Evolutionary conservation across 257 asterid genomes (phyloP).

Genomic region (Solanum acaule): DNA sequence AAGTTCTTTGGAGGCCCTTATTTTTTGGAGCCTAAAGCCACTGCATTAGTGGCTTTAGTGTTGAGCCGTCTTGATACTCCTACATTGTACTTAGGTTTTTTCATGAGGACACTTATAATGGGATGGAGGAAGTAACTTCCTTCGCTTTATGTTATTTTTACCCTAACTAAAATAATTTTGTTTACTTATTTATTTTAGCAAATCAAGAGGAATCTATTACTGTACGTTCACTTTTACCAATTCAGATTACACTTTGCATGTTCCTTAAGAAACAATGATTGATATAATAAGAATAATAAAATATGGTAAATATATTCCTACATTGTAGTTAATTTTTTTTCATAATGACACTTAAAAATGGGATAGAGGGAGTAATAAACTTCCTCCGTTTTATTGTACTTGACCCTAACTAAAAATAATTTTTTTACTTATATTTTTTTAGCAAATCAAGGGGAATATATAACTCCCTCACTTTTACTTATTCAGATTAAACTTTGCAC

Average conservation of each 20-base stretch:
- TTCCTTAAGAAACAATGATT: not conserved
- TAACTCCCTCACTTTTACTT: no score
- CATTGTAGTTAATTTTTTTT: no score
- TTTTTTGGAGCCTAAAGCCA: not conserved
- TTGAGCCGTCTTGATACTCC: not conserved
- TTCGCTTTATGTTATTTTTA: no score
- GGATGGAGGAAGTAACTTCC: no score
- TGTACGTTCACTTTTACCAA: not conserved
- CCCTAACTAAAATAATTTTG: no score
- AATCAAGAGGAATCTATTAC: not conserved
- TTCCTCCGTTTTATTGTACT: no score
- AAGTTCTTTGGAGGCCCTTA: not conserved
- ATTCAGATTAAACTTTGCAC: no score
- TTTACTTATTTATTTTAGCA: not conserved
- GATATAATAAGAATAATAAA: not conserved
- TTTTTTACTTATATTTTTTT: no score
- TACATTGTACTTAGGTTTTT: no score
- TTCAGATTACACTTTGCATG: not conserved
- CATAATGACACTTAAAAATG: not conserved
- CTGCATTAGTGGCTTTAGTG: not conserved
- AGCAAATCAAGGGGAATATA: no score
- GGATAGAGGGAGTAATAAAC: not conserved
- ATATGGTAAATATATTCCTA: not conserved
- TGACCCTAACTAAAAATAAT: no score
- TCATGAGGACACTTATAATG: no score